Conservation (phyloP, 2,329 filamentous ascomycete genomes). For the Ophiocordyceps unilateralis region DNA sequence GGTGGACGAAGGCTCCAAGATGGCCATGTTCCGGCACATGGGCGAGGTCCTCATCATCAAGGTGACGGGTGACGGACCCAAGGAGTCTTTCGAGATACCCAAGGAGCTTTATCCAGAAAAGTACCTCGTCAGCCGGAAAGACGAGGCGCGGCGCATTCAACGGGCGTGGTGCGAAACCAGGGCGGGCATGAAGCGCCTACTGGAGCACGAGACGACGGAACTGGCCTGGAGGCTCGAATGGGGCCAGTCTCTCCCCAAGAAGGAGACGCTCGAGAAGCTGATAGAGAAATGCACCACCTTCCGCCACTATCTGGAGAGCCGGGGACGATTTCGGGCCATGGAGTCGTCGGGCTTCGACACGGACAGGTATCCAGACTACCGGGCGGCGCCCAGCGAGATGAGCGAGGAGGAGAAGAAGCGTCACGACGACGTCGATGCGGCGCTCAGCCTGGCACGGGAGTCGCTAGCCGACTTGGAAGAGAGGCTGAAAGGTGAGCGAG, state of each 20-base stretch:
- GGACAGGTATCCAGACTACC: constrained; percentile 20
- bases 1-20: constrained; percentile 18
- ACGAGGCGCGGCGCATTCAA: constrained; percentile 29
- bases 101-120: constrained; percentile 33
- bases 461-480: constrained; percentile 17
- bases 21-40: constrained; percentile 25
- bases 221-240: constrained; percentile 12
- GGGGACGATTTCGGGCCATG: constrained; percentile 19
- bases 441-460: constrained; percentile 15
- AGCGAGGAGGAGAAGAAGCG: constrained; percentile 15
- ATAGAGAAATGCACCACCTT: constrained; percentile 15
- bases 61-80: constrained; percentile 22
- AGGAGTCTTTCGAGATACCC: constrained; percentile 31
- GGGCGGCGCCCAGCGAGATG: constrained; percentile 18
- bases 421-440: constrained; percentile 13
- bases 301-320: constrained; percentile 17
- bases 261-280: constrained; percentile 13
- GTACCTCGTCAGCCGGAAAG: constrained; percentile 27
- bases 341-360: constrained; percentile 20
- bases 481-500: constrained; percentile 17
- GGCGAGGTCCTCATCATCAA: constrained; percentile 34
- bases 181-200: constrained; percentile 8
- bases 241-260: constrained; percentile 11
- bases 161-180: constrained; percentile 16
- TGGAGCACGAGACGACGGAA: constrained; percentile 9